Base-by-base conservation (phyloP, 2,329 filamentous ascomycete genomes). In the Zymoseptoria brevis region DNA sequence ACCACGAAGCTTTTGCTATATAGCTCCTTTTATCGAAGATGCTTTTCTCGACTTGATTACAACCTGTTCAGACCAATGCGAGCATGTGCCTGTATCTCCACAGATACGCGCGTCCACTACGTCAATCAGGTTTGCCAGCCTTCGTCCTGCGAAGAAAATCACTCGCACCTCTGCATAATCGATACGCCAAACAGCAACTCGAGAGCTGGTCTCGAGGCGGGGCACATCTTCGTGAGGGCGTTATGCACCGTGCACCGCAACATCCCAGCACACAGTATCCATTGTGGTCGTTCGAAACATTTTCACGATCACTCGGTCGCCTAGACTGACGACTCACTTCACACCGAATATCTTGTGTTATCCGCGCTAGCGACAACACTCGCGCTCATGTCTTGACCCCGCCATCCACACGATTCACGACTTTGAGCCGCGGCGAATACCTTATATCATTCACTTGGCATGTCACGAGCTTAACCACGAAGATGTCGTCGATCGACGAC, bases 1-100 rank as follows among this genome's bases (percentile, higher is more conserved):
- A 61, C 61, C 61, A 63, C 54, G 56, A 55, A 61, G 58, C 54
- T 55, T 48, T 45, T 35, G 58, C 50, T 29, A 21, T 54, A 30
- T 45, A 45, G 35, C 35, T 45, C 35, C 16, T 16, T 11, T 16
- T 11, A 16, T 16, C 4, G 5, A 45, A 4, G 16, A 8, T 29
- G 8, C 26, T 8, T 29, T 29, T 8, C 1, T 45, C 35, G 13
- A 2, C 35, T 45, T 45, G 3, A 45, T 45, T n/a, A 45, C 9
- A 2, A 45, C 8, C 7, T 29, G 26, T 29, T 29, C 26, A 29
- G 26, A 29, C 7, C 26, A 29, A 29, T 2, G 26, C 2, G 26
- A 29, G 1, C 6, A 29, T 29, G 26, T 8, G 26, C 26, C 16
- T 45, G 13, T n/a, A 13, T 45, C 35, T 45, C 13, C 4, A 45